phyloP scores from a whole-genome alignment of 371 early-diverging fungal species.

The Rhizopus sp. region DNA sequence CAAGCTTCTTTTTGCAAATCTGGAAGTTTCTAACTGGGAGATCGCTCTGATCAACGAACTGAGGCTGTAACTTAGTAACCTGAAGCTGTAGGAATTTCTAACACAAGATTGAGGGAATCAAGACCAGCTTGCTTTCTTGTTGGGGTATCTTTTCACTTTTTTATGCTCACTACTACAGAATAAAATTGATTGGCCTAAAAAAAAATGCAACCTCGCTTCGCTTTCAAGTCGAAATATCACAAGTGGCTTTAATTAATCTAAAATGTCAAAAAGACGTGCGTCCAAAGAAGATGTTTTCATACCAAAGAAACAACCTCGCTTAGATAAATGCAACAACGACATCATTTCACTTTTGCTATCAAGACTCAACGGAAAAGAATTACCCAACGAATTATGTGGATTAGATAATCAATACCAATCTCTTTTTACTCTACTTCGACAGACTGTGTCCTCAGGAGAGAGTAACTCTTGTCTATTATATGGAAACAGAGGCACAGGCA shows the following conservation, averaged over 20 bases:
- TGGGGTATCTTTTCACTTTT: too few relatives aligned
- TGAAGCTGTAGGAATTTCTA: too few relatives aligned
- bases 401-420: constrained; percentile 66
- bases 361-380: constrained; percentile 17
- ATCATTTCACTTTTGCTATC: constrained; percentile 1
- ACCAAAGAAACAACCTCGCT: background rate
- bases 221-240: too few relatives aligned
- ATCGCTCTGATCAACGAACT: too few relatives aligned
- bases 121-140: too few relatives aligned
- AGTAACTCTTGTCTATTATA: constrained; percentile 79
- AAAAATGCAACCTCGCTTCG: background rate
- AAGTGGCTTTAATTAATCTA: background rate
- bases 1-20: too few relatives aligned
- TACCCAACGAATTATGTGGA: constrained; percentile 46
- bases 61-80: too few relatives aligned
- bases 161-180: too few relatives aligned
- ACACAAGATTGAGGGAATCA: too few relatives aligned
- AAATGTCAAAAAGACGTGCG: constrained; percentile 7
- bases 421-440: constrained; percentile 53
- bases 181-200: too few relatives aligned
- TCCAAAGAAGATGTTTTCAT: background rate
- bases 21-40: too few relatives aligned
- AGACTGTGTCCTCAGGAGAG: constrained; percentile 66
- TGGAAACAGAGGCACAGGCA: constrained; percentile 80
- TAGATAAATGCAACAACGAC: background rate